Base-by-base conservation (phyloP, 345 rosid genomes). In the Turritis glabra region DNA sequence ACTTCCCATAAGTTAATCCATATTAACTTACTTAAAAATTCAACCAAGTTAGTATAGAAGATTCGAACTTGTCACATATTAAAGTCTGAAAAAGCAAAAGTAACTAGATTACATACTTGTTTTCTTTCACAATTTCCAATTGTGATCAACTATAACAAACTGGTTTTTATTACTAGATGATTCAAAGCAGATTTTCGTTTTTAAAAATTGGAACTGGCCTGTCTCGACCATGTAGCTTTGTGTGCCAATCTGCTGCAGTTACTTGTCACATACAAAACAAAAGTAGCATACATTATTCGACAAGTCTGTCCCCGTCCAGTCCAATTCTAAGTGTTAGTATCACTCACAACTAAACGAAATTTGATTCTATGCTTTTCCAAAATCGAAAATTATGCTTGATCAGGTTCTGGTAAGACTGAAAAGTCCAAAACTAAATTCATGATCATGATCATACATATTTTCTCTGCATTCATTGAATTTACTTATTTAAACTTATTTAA, bases 191-290 rank as follows among this genome's bases (percentile, higher is more conserved):
- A 41, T 38, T 26, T 17, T 13, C 4, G 2, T 25, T 26, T 52
- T 19, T 27, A 7, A 18, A 26, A 38, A 22, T 4, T 14, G 12
- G 22, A 44, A 57, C 26, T 30, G 66, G 33, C n/a, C n/a, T n/a
- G n/a, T 25, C 19, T 70, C 25, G 25, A 23, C 33, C 25, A 57
- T 69, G 56, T 69, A 44, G 44, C 57, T 70, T 30, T 57, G 74
- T 57, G 46, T 69, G 74, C 55, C 74, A 44, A 55, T 19, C 30
- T 41, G 30, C 53, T 26, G 27, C 27, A 38, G 63, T 68, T 18
- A 68, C 51, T 18, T 53, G 40, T 67, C 63, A 53, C 48, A 15
- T 25, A 68, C 62, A 27, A 40, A 53, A 25, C 51, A 54, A 52
- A 67, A 53, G 50, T n/a, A 37, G n/a, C 10, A 62, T 25, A 26